Percentiles rank a stretch among this genome's conserved stretches.
These are phyloP conservation scores for Pachyrhizus erosus DNA, from an alignment of 306 rosid genomes.

Conservation along the genomic window DNA sequence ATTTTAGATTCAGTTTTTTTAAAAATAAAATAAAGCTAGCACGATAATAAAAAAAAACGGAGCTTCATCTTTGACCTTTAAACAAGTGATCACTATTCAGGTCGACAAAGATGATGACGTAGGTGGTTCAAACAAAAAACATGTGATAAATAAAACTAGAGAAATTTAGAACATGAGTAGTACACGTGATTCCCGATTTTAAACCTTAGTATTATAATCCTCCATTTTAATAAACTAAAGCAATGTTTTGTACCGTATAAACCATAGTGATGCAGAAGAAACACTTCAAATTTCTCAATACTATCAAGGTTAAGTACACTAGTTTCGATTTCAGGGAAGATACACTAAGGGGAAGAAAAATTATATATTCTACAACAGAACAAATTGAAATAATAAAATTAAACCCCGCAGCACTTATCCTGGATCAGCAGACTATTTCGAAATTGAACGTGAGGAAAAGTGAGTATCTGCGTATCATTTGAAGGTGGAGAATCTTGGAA, in stretches of 20 bases:
- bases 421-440: constrained; percentile 40
- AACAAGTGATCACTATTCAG: background rate
- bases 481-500: constrained; percentile 95
- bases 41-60: no score
- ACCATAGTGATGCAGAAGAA: constrained; percentile 23
- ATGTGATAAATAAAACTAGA: background rate
- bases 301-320: constrained; percentile 25
- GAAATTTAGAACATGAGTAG: background rate
- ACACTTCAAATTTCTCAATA: constrained; percentile 33
- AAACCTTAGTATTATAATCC: background rate
- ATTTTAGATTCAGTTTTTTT: no score
- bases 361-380: constrained; percentile 48
- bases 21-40: no score
- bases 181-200: background rate
- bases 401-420: constrained; percentile 37
- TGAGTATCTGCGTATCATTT: constrained; percentile 54
- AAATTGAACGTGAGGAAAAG: constrained; percentile 33
- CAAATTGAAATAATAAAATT: constrained; percentile 37
- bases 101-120: background rate
- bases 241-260: background rate
- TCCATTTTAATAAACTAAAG: background rate
- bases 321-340: constrained; percentile 29
- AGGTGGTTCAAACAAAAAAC: background rate
- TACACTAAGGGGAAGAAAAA: constrained; percentile 9
- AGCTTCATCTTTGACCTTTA: background rate